Conservation (phyloP, 495 filamentous ascomycete species). For the Beverwykella pulmonaria region DNA sequence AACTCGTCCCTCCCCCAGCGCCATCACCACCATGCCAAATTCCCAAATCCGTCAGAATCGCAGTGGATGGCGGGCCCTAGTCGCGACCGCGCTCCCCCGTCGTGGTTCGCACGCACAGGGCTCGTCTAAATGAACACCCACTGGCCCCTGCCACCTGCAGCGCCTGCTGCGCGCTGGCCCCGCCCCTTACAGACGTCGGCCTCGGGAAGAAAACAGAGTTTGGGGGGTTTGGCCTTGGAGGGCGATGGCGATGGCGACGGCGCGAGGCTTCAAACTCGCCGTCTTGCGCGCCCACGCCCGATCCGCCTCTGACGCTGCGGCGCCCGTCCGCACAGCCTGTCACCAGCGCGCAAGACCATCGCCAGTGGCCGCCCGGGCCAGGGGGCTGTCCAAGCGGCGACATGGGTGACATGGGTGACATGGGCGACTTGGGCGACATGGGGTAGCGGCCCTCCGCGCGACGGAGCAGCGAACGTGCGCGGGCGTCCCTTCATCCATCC, state of each 20-base stretch:
- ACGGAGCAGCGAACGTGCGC: constrained; percentile 10
- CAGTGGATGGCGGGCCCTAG: constrained; percentile 7
- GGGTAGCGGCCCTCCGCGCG: not conserved
- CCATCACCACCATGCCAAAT: not conserved
- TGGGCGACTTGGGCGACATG: too few relatives aligned
- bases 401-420: not conserved
- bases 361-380: constrained; percentile 23
- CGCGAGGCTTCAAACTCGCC: constrained; percentile 12
- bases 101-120: constrained; percentile 23
- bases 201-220: constrained; percentile 2
- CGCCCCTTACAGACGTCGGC: constrained; percentile 32
- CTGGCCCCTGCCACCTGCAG: constrained; percentile 23
- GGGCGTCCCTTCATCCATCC: constrained; percentile 30
- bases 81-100: constrained; percentile 19
- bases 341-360: constrained; percentile 11
- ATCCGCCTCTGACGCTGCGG: constrained; percentile 33
- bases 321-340: constrained; percentile 10
- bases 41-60: not conserved
- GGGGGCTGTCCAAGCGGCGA: not conserved
- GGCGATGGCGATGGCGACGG: constrained; percentile 1
- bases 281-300: constrained; percentile 4
- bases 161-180: not conserved
- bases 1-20: not conserved
- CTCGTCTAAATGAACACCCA: constrained; percentile 20
- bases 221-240: not conserved